Base-by-base conservation (phyloP, 306 rosid species). In the Dalbergia cochinchinensis region DNA sequence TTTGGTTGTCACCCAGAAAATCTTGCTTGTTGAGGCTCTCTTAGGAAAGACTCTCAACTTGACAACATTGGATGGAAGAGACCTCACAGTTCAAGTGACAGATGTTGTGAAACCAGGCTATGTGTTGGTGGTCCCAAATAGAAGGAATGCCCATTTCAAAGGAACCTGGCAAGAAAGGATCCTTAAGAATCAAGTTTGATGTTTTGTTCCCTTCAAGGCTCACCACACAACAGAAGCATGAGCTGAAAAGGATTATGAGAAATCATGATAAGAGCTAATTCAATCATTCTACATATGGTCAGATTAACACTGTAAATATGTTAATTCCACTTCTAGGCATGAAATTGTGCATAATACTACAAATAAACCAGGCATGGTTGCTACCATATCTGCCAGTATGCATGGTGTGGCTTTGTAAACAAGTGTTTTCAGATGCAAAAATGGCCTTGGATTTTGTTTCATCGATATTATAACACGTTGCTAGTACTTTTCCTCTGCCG, bases 121-220 rank as follows among this genome's bases (percentile, higher is more conserved):
- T 67, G 89, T 86, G 68, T 66, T 89, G 37, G 82, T 83, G 71
- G 71, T 90, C 67, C 86, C 87, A 31, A 82, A 87, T 76, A n/a
- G 97, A 92, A 79, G 95, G 95, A 74, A 92, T 87, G 97, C 95
- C 97, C 14, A 78, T 81, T 73, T 85, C 95, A 3, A 92, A 92
- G 82, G 90, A 90, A 72, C 93, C 91, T 44, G 87, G 78, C 18
- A 89, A 89, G 88, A 92, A 83, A 73, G 97, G 97, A 61, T 86
- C 80, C 15, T 89, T 92, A 16, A 82, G 83, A 73, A 82, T 92
- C 84, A 90, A 89, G 89, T 92, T 92, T 55, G 90, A 89, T 42
- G 78, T 92, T 16, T 65, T 70, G 50, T 92, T 90, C 66, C 97
- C 95, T 18, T 85, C 93, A 15, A 86, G 83, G 86, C 95, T 92